Evolutionary conservation across 2,329 filamentous ascomycete species (phyloP), one percentile per base, ranked within the genome.

Genomic region (Fusarium musae): DNA sequence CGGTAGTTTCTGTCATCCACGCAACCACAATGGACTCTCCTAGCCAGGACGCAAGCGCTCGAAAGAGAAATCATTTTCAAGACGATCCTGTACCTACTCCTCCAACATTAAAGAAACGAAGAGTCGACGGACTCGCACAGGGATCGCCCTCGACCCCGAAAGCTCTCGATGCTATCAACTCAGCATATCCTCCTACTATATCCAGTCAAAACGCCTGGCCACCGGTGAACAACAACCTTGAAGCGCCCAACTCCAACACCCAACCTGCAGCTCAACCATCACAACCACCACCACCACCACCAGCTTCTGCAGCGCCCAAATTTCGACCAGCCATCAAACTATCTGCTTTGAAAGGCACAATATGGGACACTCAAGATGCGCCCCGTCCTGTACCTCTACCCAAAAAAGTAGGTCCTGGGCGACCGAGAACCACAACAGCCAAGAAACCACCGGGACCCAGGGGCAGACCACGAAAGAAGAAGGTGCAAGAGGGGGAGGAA

Each of bases 281-380:
- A 9, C 59, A 69, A 54, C 42, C 69, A 30, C 59, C 49, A 30
- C 59, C 49, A 30, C 59, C 49, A 56, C 46, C 67, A 44, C 63
- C 63, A 47, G 56, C 77, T 12, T 59, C 71, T 4, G 44, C 75
- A n/a, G 53, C 58, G 9, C 37, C 75, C 36, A 64, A 54, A 37
- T 70, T 77, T 42, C 78, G 79, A 12, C 80, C 82, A 8, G 81
- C 82, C 12, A 82, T 83, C 59, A 83, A 83, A 62, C 40, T 82
- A 10, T 78, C 79, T 10, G 82, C 80, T 11, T 75, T 83, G 9
- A 80, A 72, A 63, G 82, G 82, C 12, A 83, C 82, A 17, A 81
- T 78, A 77, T 84, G 82, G 82, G 82, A 84, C 59, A 80, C 75
- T 8, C 80, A 78, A 37, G 76, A 79, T 30, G 42, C 59, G 12